These are phyloP conservation scores for Tulasnella sp. DNA, from an alignment of 768 basidiomycete species.

Conservation along the genomic window DNA sequence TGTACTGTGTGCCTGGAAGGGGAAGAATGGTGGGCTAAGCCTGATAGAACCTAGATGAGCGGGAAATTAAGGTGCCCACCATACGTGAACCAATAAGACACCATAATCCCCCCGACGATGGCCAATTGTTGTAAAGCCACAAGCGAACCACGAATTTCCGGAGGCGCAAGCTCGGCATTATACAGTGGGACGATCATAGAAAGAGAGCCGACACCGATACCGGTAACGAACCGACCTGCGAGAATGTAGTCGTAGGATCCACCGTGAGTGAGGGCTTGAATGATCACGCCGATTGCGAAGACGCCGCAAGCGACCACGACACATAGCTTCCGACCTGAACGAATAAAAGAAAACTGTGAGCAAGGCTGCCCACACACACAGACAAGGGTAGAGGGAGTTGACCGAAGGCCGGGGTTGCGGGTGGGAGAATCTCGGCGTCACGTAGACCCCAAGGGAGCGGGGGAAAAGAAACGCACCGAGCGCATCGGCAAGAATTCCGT, in stretches of 20 bases:
- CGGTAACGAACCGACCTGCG: slow-evolving; percentile 65
- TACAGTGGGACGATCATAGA: slow-evolving; percentile 82
- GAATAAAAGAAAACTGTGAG: neutral
- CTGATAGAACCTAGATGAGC: neutral
- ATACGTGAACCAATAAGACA: slow-evolving; percentile 43
- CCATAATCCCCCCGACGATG: slow-evolving; percentile 76
- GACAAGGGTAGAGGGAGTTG: no score
- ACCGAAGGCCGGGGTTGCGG: neutral
- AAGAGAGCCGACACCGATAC: slow-evolving; percentile 74
- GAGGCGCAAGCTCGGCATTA: slow-evolving; percentile 68
- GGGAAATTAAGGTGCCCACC: neutral
- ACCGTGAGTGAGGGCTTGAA: slow-evolving; percentile 58
- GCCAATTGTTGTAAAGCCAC: slow-evolving; percentile 80
- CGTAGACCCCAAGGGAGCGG: neutral
- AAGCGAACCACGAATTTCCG: slow-evolving; percentile 75
- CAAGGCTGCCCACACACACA: no score
- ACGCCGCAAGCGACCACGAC: slow-evolving; percentile 48
- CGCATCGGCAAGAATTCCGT: slow-evolving; percentile 68
- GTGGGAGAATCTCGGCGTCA: neutral
- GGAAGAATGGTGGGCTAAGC: neutral
- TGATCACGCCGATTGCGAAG: slow-evolving; percentile 69
- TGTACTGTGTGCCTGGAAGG: slow-evolving; percentile 33
- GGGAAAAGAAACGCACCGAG: slow-evolving; percentile 43
- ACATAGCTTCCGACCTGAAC: neutral
- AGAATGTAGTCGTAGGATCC: slow-evolving; percentile 55